Conservation (phyloP, 1,284 basidiomycete genomes). For the Dichomitus squalens region DNA sequence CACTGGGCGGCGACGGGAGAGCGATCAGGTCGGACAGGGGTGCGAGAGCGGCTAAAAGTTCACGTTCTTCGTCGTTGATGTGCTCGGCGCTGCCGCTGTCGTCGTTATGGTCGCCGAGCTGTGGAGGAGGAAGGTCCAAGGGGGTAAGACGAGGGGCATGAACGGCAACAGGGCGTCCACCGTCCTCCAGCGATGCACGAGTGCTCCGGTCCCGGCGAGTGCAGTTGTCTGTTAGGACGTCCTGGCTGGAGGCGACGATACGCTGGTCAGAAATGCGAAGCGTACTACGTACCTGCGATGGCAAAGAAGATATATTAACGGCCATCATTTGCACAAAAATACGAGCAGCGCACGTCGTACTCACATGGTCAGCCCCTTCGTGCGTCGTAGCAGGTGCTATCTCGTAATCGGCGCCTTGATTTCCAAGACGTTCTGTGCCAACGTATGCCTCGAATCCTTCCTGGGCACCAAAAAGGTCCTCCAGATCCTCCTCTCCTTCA, state of each 20-base stretch:
- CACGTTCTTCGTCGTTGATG: neutral
- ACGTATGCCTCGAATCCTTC: neutral
- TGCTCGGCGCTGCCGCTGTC: neutral
- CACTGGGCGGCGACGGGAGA: conserved; percentile 6
- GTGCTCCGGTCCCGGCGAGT: neutral
- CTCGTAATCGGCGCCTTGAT: neutral
- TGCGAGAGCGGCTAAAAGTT: neutral
- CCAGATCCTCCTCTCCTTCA: conserved; percentile 1
- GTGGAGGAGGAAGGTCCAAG: neutral
- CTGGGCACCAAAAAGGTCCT: conserved; percentile 11
- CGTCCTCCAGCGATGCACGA: neutral
- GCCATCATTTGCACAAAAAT: neutral
- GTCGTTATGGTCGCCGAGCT: neutral
- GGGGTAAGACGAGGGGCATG: neutral
- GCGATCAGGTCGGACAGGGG: conserved; percentile 8
- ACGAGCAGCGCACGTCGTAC: neutral
- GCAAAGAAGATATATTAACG: neutral
- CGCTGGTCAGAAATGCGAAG: neutral
- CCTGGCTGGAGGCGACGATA: neutral
- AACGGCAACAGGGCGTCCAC: neutral
- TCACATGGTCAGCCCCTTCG: neutral
- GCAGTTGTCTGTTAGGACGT: neutral
- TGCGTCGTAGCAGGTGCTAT: neutral
- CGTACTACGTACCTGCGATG: neutral
- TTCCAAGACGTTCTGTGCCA: neutral